Percentiles rank a stretch among this genome's conserved stretches.
phyloP scores from a whole-genome alignment of 2,329 filamentous ascomycete species.

The Myriosclerotinia scirpicola region DNA sequence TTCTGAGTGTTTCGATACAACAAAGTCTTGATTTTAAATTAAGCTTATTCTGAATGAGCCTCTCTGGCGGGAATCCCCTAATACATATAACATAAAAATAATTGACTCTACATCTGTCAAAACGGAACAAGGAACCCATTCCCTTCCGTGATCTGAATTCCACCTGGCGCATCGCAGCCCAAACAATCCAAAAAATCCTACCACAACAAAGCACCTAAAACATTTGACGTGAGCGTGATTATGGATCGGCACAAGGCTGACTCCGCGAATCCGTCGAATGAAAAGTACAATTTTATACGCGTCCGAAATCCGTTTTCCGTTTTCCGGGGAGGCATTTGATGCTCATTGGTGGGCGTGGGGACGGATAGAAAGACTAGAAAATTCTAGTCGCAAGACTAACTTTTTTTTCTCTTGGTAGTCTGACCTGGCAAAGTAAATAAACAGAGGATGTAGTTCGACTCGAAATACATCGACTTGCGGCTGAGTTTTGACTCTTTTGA shows the following conservation, averaged over 20 bases:
- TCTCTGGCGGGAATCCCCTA: not conserved
- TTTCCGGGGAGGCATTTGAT: not conserved
- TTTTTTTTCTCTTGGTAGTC: no score
- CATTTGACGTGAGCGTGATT: constrained; percentile 11
- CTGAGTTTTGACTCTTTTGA: not conserved
- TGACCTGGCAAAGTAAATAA: not conserved
- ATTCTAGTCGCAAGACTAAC: not conserved
- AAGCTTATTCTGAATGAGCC: not conserved
- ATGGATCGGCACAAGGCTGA: constrained; percentile 19
- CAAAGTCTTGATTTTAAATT: not conserved
- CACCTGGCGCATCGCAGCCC: not conserved
- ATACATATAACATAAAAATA: constrained; percentile 12
- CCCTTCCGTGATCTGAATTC: not conserved
- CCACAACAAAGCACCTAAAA: not conserved
- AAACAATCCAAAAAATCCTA: not conserved
- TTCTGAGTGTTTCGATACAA: not conserved
- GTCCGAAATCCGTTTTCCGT: constrained; percentile 9
- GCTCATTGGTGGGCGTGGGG: not conserved
- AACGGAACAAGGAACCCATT: not conserved
- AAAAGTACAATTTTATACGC: not conserved
- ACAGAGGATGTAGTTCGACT: not conserved
- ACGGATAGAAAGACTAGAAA: not conserved
- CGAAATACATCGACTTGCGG: not conserved
- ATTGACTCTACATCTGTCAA: not conserved
- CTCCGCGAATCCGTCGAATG: constrained; percentile 4